Evolutionary conservation across 345 rosid genomes (phyloP), one percentile per base, ranked within the genome.

Genomic region (Populus deltoides): DNA sequence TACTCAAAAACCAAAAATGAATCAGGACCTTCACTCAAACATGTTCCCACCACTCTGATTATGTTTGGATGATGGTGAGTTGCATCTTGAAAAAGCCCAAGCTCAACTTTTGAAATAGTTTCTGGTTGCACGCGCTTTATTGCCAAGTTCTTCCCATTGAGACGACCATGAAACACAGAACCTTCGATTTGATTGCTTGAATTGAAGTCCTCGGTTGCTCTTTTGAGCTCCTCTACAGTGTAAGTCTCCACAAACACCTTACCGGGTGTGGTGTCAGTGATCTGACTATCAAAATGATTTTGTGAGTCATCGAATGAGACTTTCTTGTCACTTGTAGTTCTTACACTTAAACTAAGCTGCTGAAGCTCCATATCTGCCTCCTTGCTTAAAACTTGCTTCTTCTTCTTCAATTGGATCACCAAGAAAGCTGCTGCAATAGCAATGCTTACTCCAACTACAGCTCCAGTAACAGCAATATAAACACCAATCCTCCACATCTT

Each of bases 301-400:
- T 92, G 93, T 11, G 93, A 94, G 47, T 93, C 96, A 39, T 90
- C 97, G 20, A 93, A 93, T 0, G 98, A 93, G 31, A 92, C 88
- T 83, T 93, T 93, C 87, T 94, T 94, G 77, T 93, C 92, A 49
- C 95, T 92, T 1, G 91, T 85, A 49, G 98, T 93, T 77, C 95
- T 80, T 83, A 92, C 88, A 77, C 97, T 94, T 73, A 88, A 85
- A 70, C 88, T 88, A 43, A 90, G 95, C 85, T 92, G 95, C 74
- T 90, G 89, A 33, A 90, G 84, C 88, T 94, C 97, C 79, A 85
- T 57, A 77, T 92, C 89, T 36, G 77, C 78, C 0, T 78, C 82
- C 73, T 85, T 74, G 36, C 22, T 70, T 22, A 79, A 77, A 31
- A 62, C 76, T 79, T 78, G 81, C 77, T 84, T 59, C 78, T 68